A percentile compares a stretch with the other conserved stretches of the same genome.
Conservation (phyloP, 306 rosid species). For the Fragaria vesca region DNA sequence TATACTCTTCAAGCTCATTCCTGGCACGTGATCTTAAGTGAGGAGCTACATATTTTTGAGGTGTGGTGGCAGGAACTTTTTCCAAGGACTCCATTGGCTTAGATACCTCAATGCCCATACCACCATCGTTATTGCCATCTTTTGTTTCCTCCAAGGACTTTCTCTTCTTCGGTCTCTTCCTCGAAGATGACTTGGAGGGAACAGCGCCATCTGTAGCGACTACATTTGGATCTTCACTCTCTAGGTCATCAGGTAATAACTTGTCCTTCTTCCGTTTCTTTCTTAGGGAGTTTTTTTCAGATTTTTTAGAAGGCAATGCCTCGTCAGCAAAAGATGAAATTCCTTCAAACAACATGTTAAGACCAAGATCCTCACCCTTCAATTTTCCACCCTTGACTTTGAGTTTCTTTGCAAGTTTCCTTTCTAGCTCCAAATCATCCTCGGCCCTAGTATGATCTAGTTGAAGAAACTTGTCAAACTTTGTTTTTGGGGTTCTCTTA, state of each 20-base stretch:
- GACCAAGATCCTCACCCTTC: conserved; percentile 67
- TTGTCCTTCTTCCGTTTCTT: conserved; percentile 39
- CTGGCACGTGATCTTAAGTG: conserved; percentile 65
- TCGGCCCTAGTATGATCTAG: conserved; percentile 29
- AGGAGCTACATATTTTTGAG: conserved; percentile 67
- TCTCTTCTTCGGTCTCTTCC: conserved; percentile 48
- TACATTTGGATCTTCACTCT: conserved; percentile 17
- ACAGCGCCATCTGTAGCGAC: conserved; percentile 29
- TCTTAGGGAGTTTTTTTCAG: conserved; percentile 27
- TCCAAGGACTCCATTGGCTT: conserved; percentile 26
- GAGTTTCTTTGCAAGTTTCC: conserved; percentile 80
- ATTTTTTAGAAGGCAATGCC: conserved; percentile 37
- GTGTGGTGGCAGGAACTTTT: conserved; percentile 34
- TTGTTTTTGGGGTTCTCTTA: conserved; percentile 38
- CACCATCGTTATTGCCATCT: conserved; percentile 31
- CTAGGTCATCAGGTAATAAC: conserved; percentile 18
- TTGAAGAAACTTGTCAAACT: conserved; percentile 37
- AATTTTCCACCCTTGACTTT: conserved; percentile 76
- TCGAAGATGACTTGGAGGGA: conserved; percentile 20
- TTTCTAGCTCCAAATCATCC: conserved; percentile 74
- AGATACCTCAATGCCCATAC: neutral
- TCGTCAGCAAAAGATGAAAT: conserved; percentile 36
- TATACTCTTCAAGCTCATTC: conserved; percentile 66
- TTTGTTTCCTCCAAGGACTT: conserved; percentile 26
- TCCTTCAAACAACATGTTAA: conserved; percentile 60